phyloP scores from a whole-genome alignment of 805 yeast genomes.

The Starmera dryadoides region DNA sequence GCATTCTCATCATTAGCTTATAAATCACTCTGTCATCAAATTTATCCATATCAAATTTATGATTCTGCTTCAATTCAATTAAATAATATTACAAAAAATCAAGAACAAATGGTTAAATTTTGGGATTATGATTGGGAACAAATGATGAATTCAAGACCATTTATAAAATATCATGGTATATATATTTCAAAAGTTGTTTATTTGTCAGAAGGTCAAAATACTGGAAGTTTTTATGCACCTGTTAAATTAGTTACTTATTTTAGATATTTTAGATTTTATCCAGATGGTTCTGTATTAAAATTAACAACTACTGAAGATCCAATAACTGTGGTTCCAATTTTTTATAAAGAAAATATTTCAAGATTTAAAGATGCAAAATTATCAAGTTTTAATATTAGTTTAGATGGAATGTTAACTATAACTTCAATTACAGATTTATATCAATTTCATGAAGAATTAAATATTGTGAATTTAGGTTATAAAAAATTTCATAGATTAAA shows the following conservation, averaged over 20 bases:
- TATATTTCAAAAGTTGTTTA: slow-evolving; percentile 83
- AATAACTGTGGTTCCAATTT: slow-evolving; percentile 48
- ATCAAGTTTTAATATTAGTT: slow-evolving; percentile 39
- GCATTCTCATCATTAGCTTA: slow-evolving; percentile 51
- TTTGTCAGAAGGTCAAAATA: slow-evolving; percentile 73
- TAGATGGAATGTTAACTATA: slow-evolving; percentile 44
- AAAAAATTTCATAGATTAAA: slow-evolving; percentile 61
- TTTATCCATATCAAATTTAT: slow-evolving; percentile 50
- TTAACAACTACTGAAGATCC: slow-evolving; percentile 74
- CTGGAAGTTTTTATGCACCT: slow-evolving; percentile 63
- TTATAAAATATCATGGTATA: slow-evolving; percentile 72
- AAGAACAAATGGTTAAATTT: slow-evolving; percentile 26
- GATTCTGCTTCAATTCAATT: slow-evolving; percentile 33
- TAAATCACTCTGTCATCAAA: slow-evolving; percentile 39
- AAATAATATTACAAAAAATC: slow-evolving; percentile 28
- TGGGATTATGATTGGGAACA: slow-evolving; percentile 32
- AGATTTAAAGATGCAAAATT: slow-evolving; percentile 24
- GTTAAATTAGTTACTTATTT: slow-evolving; percentile 82
- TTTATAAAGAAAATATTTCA: slow-evolving; percentile 28
- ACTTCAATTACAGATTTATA: slow-evolving; percentile 57
- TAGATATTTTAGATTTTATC: slow-evolving; percentile 74
- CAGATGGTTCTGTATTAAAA: slow-evolving; percentile 68
- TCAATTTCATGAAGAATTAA: slow-evolving; percentile 54
- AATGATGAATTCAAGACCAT: slow-evolving; percentile 54
- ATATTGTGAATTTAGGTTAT: slow-evolving; percentile 52